phyloP scores from a whole-genome alignment of 1,284 basidiomycete genomes.

The Takashimella koratensis region DNA sequence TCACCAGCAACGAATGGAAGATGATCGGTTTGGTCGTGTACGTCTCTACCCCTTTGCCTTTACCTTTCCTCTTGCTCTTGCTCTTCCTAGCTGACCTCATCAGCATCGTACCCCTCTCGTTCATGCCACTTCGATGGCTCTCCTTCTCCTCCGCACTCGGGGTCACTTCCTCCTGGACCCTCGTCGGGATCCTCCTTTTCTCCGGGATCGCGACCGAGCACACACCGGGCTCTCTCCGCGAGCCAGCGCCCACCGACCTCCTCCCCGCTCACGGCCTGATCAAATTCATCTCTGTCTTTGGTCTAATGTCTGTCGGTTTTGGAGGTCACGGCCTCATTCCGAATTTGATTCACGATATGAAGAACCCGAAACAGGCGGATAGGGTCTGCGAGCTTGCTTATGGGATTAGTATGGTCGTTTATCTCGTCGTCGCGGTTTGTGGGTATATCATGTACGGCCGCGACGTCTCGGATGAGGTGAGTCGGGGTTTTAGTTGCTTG shows the following conservation, averaged over 20 bases:
- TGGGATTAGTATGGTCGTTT: slow-evolving; percentile 71
- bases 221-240: slow-evolving; percentile 75
- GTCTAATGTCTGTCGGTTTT: slow-evolving; percentile 81
- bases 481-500: too few species aligned
- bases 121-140: slow-evolving; percentile 79
- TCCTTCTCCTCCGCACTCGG: slow-evolving; percentile 80
- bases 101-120: slow-evolving; percentile 74
- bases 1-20: slow-evolving; percentile 71
- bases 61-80: neutral
- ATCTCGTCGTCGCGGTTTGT: slow-evolving; percentile 70
- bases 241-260: slow-evolving; percentile 66
- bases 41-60: slow-evolving; percentile 39
- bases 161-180: slow-evolving; percentile 68
- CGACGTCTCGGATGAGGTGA: slow-evolving; percentile 74
- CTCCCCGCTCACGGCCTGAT: slow-evolving; percentile 56
- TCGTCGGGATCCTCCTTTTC: slow-evolving; percentile 73
- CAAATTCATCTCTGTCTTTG: slow-evolving; percentile 72
- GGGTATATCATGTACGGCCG: slow-evolving; percentile 94
- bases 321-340: slow-evolving; percentile 47
- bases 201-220: slow-evolving; percentile 61
- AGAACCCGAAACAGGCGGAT: slow-evolving; percentile 69
- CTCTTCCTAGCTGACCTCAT: neutral
- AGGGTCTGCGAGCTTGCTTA: slow-evolving; percentile 48
- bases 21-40: slow-evolving; percentile 66
- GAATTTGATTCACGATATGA: slow-evolving; percentile 77